Conservation (phyloP, 164 flowering plant genomes). For the Piper longum region DNA sequence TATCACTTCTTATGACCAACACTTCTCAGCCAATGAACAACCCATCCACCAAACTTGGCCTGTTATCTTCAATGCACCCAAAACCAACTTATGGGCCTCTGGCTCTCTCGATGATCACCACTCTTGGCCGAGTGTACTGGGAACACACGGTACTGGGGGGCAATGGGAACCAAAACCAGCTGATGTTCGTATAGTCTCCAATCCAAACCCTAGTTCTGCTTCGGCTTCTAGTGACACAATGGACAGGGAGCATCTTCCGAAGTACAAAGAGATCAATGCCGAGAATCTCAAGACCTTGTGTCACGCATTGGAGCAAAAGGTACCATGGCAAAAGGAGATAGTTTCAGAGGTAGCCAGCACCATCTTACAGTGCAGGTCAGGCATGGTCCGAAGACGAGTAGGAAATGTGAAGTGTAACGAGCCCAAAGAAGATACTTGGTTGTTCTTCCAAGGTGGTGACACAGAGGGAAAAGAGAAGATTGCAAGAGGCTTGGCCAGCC, state of each 20-base stretch:
- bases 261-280: conserved; percentile 50
- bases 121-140: conserved; percentile 7
- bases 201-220: conserved; percentile 24
- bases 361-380: conserved; percentile 62
- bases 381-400: conserved; percentile 38
- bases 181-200: too few relatives aligned
- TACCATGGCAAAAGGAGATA: conserved; percentile 67
- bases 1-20: conserved; percentile 36
- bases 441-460: conserved; percentile 73
- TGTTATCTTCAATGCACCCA: conserved; percentile 11
- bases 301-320: conserved; percentile 55
- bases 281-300: conserved; percentile 50
- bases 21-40: conserved; percentile 17
- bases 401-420: conserved; percentile 12
- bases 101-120: conserved; percentile 10
- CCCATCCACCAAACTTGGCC: conserved; percentile 37
- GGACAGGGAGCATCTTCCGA: conserved; percentile 35
- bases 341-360: conserved; percentile 64
- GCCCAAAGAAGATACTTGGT: conserved; percentile 78
- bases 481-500: conserved; percentile 57
- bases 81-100: conserved; percentile 27
- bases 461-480: conserved; percentile 52
- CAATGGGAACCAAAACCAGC: too few relatives aligned
- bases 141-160: too few relatives aligned
- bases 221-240: conserved; percentile 44